Percentiles rank a stretch among this genome's conserved stretches.
phyloP scores from a whole-genome alignment of 192 early-diverging fungal species.

The Thoreauomyces humboldtii region DNA sequence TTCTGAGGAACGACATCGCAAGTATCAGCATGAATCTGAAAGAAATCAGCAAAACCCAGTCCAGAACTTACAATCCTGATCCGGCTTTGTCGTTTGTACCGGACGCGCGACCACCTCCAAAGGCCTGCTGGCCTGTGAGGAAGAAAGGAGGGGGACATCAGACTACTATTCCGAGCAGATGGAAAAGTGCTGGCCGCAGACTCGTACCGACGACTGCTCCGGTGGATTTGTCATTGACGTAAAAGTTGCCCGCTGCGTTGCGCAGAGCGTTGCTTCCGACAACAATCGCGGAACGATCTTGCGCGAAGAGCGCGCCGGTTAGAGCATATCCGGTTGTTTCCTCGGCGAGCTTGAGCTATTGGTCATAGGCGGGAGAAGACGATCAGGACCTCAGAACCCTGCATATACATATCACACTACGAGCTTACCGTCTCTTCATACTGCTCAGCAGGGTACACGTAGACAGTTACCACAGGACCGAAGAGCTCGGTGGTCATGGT shows the following conservation, averaged over 20 bases:
- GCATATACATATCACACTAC: too few relatives aligned
- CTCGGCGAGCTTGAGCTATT: slow-evolving; percentile 71
- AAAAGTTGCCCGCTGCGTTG: slow-evolving; percentile 94
- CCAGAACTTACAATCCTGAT: slow-evolving; percentile 47
- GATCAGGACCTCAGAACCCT: too few relatives aligned
- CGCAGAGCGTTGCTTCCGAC: slow-evolving; percentile 72
- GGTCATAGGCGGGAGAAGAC: too few relatives aligned
- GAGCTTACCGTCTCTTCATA: slow-evolving; percentile 65
- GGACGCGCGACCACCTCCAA: slow-evolving; percentile 88
- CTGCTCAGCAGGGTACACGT: slow-evolving; percentile 81
- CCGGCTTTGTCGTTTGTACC: slow-evolving; percentile 99
- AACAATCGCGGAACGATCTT: slow-evolving; percentile 77
- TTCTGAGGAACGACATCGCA: slow-evolving; percentile 26
- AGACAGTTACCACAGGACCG: slow-evolving; percentile 92
- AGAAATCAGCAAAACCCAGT: background rate
- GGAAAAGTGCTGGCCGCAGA: background rate
- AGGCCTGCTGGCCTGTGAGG: slow-evolving; percentile 81
- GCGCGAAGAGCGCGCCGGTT: slow-evolving; percentile 88
- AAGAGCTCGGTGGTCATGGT: slow-evolving; percentile 97
- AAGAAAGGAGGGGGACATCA: too few relatives aligned
- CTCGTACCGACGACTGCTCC: slow-evolving; percentile 81
- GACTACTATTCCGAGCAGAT: too few relatives aligned
- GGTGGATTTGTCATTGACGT: slow-evolving; percentile 98
- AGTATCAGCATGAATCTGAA: slow-evolving; percentile 1
- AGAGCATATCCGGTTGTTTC: slow-evolving; percentile 83